phyloP scores from a whole-genome alignment of 306 rosid genomes.

The Rosa chinensis region DNA sequence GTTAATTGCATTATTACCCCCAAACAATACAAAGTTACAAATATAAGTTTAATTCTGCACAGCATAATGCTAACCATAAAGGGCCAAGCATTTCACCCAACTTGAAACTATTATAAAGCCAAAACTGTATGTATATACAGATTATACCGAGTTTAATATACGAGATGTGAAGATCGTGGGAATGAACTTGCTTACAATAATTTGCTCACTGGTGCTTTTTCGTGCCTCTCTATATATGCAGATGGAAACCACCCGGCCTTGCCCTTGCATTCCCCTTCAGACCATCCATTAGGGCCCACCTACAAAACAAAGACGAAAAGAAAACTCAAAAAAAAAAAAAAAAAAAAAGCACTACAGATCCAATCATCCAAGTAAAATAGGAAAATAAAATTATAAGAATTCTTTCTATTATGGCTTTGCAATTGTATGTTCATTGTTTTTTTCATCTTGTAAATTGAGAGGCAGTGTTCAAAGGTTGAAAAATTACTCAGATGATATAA shows the following conservation, averaged over 20 bases:
- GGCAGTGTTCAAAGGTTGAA: neutral
- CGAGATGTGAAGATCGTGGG: neutral
- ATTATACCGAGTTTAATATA: neutral
- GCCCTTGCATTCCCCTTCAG: slow-evolving; percentile 81
- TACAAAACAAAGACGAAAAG: slow-evolving; percentile 11
- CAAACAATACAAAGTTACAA: neutral
- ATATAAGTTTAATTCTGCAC: neutral
- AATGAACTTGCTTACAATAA: slow-evolving; percentile 7
- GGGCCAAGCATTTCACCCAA: neutral
- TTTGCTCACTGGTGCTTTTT: slow-evolving; percentile 50
- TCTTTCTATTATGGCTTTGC: neutral
- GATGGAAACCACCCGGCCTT: slow-evolving; percentile 95
- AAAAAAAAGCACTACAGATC: neutral
- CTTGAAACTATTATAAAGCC: neutral
- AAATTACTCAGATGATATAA: neutral
- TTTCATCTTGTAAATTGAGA: neutral
- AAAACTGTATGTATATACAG: neutral
- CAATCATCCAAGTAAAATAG: neutral
- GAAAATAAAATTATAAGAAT: neutral
- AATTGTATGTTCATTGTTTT: neutral
- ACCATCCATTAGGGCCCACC: slow-evolving; percentile 87
- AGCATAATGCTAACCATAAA: neutral
- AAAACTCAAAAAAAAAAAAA: neutral
- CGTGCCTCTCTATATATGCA: slow-evolving; percentile 76
- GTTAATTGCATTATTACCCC: neutral